Base-by-base conservation (phyloP, 1,284 basidiomycete genomes). In the Pulveroboletus sp. region DNA sequence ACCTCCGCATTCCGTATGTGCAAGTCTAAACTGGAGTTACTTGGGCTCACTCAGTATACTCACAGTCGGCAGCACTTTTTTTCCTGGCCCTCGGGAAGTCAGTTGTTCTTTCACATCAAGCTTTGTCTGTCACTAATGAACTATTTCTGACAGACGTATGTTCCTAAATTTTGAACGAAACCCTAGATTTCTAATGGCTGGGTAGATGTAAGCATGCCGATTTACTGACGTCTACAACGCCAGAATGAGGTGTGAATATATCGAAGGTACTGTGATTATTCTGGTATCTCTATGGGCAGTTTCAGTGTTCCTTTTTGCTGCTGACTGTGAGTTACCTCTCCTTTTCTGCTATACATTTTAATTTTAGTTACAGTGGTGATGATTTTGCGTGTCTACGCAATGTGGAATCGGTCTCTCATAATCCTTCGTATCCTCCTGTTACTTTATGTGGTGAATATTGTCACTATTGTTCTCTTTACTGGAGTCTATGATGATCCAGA, bases 381-480 rank as follows among this genome's bases (percentile, higher is more conserved):
- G 54, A 54, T 43, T 42, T 39, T 54, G 24, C 46, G 52, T 35
- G 47, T 54, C 4, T n/a, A 26, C 8, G 52, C 52, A 14, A 42
- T 54, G 38, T 54, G 52, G 52, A 17, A 51, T 5, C 52, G 17
- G 35, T 54, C 52, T 18, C 50, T 17, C 17, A 29, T 4, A 43
- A 22, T 54, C 24, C 18, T 36, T 3, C 4, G 22, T 20, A 28
- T 42, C 25, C 52, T 54, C 15, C 10, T 50, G 20, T 22, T n/a
- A 17, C 4, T 52, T 24, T 39, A 52, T n/a, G 28, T 47, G 15
- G 20, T 36, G 2, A 38, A 54, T 28, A 28, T 51, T 18, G 8
- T 54, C n/a, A n/a, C 31, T 2, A 14, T 42, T 20, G 4, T 28
- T 20, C 12, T n/a, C n/a, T n/a, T n/a, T n/a, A n/a, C n/a, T 53